These are phyloP conservation scores for Cladosporium sp. DNA, from an alignment of 2,329 filamentous ascomycete species.

Conservation along the genomic window DNA sequence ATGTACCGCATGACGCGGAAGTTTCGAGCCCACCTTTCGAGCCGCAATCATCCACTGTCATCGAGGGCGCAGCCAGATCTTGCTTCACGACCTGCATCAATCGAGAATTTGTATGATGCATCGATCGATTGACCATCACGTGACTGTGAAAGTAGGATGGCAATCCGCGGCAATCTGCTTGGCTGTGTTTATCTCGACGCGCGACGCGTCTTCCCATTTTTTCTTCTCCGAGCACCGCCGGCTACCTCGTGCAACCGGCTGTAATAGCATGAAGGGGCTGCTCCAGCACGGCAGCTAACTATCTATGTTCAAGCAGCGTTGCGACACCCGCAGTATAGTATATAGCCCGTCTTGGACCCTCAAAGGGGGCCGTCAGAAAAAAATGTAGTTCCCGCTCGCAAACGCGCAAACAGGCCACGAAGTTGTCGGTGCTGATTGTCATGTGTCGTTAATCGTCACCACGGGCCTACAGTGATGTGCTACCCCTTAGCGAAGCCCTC, in stretches of 20 bases:
- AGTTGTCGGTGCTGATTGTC: conserved; percentile 9
- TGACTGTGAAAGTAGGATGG: not conserved
- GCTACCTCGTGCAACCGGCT: conserved; percentile 7
- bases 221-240: conserved; percentile 1
- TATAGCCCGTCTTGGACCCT: conserved; percentile 16
- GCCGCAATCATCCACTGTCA: not conserved
- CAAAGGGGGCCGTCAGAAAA: conserved; percentile 14
- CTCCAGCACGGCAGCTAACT: conserved; percentile 16
- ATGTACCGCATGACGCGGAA: not conserved
- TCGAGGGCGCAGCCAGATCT: not conserved
- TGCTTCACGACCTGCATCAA: conserved; percentile 5
- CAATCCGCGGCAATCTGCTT: conserved; percentile 5
- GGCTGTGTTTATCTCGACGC: conserved; percentile 13
- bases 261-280: conserved; percentile 6
- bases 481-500: not conserved
- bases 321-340: conserved; percentile 8
- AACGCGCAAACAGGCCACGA: conserved; percentile 6
- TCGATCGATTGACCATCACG: conserved; percentile 13
- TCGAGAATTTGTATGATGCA: not conserved
- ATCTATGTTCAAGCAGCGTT: conserved; percentile 1
- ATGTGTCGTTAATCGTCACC: conserved; percentile 8
- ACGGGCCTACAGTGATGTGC: conserved; percentile 13
- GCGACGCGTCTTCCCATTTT: conserved; percentile 10
- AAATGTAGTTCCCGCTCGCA: conserved; percentile 12
- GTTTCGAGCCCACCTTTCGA: not conserved